These are phyloP conservation scores for Rhizopogon sp. DNA, from an alignment of 768 basidiomycete species.

Conservation along the genomic window DNA sequence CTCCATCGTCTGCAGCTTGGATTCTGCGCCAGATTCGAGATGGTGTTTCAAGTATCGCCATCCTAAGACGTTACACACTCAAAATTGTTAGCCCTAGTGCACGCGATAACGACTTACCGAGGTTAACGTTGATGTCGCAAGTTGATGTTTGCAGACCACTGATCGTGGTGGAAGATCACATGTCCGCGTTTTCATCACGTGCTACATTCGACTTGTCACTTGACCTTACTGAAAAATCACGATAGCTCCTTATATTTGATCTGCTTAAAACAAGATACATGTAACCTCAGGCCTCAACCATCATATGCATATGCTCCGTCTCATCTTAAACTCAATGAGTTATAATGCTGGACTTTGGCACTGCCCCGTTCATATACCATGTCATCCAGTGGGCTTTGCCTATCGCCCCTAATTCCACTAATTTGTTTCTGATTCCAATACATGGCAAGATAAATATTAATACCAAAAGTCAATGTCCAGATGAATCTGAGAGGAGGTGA, in stretches of 20 bases:
- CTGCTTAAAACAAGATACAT: too few relatives aligned
- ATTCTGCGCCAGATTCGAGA: slow-evolving; percentile 84
- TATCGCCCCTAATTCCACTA: too few relatives aligned
- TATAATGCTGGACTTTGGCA: too few relatives aligned
- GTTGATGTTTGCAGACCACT: slow-evolving; percentile 4
- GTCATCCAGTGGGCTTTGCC: too few relatives aligned
- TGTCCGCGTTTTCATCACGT: slow-evolving; percentile 14
- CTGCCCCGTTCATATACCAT: too few relatives aligned
- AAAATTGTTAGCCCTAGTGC: not conserved
- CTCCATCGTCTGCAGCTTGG: slow-evolving; percentile 64
- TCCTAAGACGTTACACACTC: slow-evolving; percentile 11
- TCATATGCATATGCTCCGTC: too few relatives aligned
- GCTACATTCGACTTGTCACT: not conserved
- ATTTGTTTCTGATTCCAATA: not conserved
- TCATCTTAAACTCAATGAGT: too few relatives aligned
- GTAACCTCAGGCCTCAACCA: too few relatives aligned
- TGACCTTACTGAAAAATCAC: too few relatives aligned
- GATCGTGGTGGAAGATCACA: slow-evolving; percentile 13
- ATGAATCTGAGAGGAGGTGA: not conserved
- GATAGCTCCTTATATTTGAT: too few relatives aligned
- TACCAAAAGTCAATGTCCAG: slow-evolving; percentile 1
- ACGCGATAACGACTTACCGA: not conserved
- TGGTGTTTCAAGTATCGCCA: slow-evolving; percentile 69
- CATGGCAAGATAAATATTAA: not conserved
- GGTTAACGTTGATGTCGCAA: not conserved